Evolutionary conservation across 1,284 basidiomycete species (phyloP).

Genomic region (Rhodotorula sp.): DNA sequence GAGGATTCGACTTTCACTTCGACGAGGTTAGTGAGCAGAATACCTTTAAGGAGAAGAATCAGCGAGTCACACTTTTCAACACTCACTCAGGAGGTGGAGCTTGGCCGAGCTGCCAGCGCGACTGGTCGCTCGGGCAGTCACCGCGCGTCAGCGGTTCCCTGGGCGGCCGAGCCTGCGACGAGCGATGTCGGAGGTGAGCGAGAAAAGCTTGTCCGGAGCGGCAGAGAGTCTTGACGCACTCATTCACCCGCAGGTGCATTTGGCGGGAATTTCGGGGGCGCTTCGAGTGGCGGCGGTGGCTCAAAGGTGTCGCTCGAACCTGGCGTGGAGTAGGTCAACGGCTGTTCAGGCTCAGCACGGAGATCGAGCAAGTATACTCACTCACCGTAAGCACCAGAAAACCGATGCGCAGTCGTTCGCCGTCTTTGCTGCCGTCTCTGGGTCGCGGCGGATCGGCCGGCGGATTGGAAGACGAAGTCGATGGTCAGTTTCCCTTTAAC

Average conservation of each 20-base stretch:
- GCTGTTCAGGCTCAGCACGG: not conserved
- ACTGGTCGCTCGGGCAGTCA: conserved; percentile 9
- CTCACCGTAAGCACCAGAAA: not conserved
- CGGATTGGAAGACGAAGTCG: not conserved
- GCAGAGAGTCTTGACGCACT: not conserved
- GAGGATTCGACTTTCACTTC: conserved; percentile 19
- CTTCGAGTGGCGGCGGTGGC: conserved; percentile 18
- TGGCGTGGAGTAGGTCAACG: conserved; percentile 4
- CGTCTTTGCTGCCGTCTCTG: conserved; percentile 14
- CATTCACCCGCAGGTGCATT: not conserved
- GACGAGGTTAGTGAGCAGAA: conserved; percentile 3
- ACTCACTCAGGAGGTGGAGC: conserved; percentile 17
- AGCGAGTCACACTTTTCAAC: not conserved
- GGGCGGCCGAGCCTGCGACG: conserved; percentile 23
- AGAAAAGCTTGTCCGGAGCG: too few relatives aligned
- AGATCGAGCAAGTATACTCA: not conserved
- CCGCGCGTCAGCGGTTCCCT: conserved; percentile 21
- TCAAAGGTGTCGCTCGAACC: conserved; percentile 29
- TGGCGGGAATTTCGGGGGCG: not conserved
- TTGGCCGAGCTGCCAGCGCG: conserved; percentile 18
- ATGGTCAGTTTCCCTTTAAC: not conserved
- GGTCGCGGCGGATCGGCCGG: not conserved
- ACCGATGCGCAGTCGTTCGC: conserved; percentile 13
- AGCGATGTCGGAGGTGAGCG: conserved; percentile 23
- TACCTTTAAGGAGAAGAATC: too few relatives aligned